phyloP scores from a whole-genome alignment of 495 filamentous ascomycete genomes.

The Annulohypoxylon stygium region DNA sequence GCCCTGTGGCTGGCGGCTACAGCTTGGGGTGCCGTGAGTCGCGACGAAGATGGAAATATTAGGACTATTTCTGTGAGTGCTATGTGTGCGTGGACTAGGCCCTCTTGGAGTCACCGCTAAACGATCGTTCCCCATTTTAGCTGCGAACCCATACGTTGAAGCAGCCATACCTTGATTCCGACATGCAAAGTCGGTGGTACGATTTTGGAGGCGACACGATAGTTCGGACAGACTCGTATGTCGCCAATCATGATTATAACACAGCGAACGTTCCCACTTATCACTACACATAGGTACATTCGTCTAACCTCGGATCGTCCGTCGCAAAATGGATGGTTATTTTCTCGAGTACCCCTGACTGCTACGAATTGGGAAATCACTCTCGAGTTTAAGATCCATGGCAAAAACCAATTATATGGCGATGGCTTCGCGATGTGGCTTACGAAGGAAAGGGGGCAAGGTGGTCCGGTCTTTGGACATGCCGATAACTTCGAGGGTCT shows the following conservation, averaged over 20 bases:
- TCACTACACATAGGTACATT: constrained; percentile 75
- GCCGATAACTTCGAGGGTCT: constrained; percentile 93
- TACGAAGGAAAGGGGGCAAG: constrained; percentile 87
- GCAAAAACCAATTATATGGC: constrained; percentile 83
- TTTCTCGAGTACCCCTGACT: constrained; percentile 92
- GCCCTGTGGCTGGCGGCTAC: constrained; percentile 68
- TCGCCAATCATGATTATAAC: constrained; percentile 20
- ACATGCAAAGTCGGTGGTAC: constrained; percentile 99
- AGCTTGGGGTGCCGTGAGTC: constrained; percentile 58
- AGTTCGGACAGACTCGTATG: constrained; percentile 90
- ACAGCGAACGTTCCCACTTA: constrained; percentile 21
- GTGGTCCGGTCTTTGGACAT: constrained; percentile 89
- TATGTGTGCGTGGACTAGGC: constrained; percentile 33
- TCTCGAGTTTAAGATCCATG: constrained; percentile 91
- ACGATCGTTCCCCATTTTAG: constrained; percentile 76
- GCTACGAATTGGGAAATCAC: constrained; percentile 99
- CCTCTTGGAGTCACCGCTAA: constrained; percentile 60
- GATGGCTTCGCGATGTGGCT: constrained; percentile 99
- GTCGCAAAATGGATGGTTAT: constrained; percentile 92
- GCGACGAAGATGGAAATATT: constrained; percentile 62
- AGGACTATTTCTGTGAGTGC: constrained; percentile 68
- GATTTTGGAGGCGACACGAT: constrained; percentile 98
- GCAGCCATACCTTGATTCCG: constrained; percentile 95
- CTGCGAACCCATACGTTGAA: constrained; percentile 56
- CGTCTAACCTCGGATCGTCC: constrained; percentile 91